These are phyloP conservation scores for Pseudogymnoascus destructans DNA, from an alignment of 2,329 filamentous ascomycete genomes.

Conservation along the genomic window DNA sequence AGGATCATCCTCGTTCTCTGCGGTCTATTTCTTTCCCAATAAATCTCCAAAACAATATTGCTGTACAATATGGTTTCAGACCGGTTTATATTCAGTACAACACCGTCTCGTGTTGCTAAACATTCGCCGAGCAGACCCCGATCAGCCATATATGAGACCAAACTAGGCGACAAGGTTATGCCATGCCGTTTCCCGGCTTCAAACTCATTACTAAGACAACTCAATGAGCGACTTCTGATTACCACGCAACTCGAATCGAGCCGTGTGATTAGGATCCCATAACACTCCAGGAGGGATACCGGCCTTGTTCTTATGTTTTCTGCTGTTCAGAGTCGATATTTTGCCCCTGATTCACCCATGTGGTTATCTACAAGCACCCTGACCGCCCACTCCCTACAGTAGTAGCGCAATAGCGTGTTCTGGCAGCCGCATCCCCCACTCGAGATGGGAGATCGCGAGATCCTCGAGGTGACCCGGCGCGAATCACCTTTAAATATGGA, in stretches of 20 bases:
- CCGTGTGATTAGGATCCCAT: background rate
- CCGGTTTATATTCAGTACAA: background rate
- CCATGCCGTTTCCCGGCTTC: background rate
- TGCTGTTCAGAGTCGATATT: background rate
- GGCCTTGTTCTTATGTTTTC: background rate
- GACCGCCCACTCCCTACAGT: background rate
- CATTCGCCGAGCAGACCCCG: background rate
- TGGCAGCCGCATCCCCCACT: slow-evolving; percentile 1
- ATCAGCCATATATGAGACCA: background rate
- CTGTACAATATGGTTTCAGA: background rate
- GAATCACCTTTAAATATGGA: slow-evolving; percentile 5
- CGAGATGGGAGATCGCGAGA: slow-evolving; percentile 4
- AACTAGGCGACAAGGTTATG: background rate
- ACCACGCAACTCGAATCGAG: slow-evolving; percentile 5
- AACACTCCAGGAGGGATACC: background rate
- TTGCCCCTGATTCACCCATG: background rate
- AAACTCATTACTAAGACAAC: slow-evolving; percentile 5
- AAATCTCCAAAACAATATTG: background rate
- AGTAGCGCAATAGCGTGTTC: slow-evolving; percentile 4
- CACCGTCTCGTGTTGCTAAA: background rate
- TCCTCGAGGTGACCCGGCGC: background rate
- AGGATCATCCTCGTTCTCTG: background rate
- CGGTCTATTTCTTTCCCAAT: background rate
- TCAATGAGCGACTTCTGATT: background rate
- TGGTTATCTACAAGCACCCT: background rate